phyloP scores from a whole-genome alignment of 2,329 filamentous ascomycete species.

The Mariannaea sp. region DNA sequence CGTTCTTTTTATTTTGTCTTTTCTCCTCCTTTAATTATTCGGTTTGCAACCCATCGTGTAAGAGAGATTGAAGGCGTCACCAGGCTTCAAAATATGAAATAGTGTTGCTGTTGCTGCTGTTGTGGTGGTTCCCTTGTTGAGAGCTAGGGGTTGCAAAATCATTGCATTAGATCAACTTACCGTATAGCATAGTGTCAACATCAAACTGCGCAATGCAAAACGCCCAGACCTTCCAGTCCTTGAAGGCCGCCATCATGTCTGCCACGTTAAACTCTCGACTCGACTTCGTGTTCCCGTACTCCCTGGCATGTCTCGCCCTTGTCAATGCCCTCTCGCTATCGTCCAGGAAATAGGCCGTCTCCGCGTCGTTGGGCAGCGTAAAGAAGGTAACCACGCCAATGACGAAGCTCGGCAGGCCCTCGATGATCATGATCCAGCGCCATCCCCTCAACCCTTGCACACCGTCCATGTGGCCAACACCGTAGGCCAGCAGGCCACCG shows the following conservation, averaged over 20 bases:
- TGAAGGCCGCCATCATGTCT: conserved; percentile 69
- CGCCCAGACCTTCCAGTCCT: conserved; percentile 76
- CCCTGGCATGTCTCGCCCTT: conserved; percentile 43
- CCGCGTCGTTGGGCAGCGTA: conserved; percentile 44
- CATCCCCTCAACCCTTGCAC: conserved; percentile 67
- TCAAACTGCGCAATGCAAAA: conserved; percentile 75
- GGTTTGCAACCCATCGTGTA: no score
- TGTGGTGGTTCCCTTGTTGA: no score
- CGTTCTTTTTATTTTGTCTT: no score
- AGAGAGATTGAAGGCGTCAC: no score
- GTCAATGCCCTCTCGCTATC: conserved; percentile 69
- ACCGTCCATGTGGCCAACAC: conserved; percentile 74
- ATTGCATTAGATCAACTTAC: no score
- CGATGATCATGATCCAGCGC: conserved; percentile 71
- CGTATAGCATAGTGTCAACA: conserved; percentile 75
- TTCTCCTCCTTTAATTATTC: no score
- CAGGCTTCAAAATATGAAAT: no score
- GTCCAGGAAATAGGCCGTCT: conserved; percentile 64
- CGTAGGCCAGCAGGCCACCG: conserved; percentile 75
- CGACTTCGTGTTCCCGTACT: conserved; percentile 55
- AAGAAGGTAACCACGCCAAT: conserved; percentile 44
- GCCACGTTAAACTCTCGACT: conserved; percentile 55
- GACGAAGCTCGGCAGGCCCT: conserved; percentile 50
- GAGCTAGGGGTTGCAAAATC: no score
- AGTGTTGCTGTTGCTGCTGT: no score